Evolutionary conservation across 176 grass and related monocot genomes (phyloP).

Genomic region (Bromus sterilis): DNA sequence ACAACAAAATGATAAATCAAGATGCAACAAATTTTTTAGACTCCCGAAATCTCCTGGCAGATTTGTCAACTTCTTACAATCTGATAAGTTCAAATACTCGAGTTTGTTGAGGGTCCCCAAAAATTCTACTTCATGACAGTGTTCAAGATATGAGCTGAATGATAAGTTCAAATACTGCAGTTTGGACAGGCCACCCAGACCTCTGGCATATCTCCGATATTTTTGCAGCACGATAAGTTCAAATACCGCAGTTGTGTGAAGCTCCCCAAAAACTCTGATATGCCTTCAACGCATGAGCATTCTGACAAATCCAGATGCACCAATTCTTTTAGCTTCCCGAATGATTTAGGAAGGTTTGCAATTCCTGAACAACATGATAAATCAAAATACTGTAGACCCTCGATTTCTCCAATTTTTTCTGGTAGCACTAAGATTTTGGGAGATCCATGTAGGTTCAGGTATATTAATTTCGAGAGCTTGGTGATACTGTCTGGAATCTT

Average conservation of each 20-base stretch:
- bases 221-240: neutral
- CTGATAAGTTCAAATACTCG: neutral
- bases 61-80: neutral
- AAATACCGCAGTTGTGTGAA: neutral
- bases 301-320: neutral
- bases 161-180: neutral
- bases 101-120: neutral
- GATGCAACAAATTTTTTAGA: neutral
- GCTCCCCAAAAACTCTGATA: neutral
- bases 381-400: neutral
- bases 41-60: neutral
- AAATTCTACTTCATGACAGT: neutral
- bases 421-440: neutral
- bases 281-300: neutral
- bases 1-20: neutral
- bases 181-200: neutral
- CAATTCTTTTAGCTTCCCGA: neutral
- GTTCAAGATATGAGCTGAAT: neutral
- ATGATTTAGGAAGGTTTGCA: neutral
- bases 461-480: neutral
- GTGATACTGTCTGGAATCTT: neutral
- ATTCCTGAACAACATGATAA: neutral
- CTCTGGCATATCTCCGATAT: neutral
- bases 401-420: neutral
- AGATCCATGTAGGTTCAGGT: conserved; percentile 2